Conservation (phyloP, 441 rosid genomes). For the Omphalea diandra region DNA sequence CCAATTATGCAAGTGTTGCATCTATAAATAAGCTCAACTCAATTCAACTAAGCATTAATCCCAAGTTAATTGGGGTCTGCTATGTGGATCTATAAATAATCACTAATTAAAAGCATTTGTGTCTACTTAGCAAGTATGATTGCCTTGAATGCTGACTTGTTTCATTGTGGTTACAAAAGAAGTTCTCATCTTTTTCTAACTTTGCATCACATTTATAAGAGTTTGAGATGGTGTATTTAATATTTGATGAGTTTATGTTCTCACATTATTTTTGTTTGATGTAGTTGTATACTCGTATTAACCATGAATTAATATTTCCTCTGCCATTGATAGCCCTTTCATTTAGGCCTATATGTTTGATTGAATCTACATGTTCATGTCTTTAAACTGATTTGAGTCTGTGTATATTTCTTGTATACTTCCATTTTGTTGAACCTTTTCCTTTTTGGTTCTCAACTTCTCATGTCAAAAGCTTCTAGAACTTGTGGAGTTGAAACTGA, state of each 20-base stretch:
- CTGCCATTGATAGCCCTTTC: not conserved
- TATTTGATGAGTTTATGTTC: not conserved
- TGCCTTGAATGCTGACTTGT: not conserved
- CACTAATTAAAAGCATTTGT: too few relatives aligned
- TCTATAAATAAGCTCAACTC: too few relatives aligned
- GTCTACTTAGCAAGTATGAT: too few relatives aligned
- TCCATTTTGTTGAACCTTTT: not conserved
- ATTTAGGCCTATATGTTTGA: too few relatives aligned
- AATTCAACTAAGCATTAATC: too few relatives aligned
- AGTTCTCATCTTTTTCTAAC: not conserved
- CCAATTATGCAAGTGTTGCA: too few relatives aligned
- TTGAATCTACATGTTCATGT: not conserved
- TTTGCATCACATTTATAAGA: not conserved
- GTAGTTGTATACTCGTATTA: not conserved
- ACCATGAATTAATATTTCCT: not conserved
- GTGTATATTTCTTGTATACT: not conserved
- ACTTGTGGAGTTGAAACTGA: too few relatives aligned
- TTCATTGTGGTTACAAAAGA: too few relatives aligned
- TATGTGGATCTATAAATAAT: too few relatives aligned
- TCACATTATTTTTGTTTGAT: too few relatives aligned
- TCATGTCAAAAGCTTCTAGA: not conserved
- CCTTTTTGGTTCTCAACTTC: conserved; percentile 7
- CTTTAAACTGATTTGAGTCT: not conserved
- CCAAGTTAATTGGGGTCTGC: too few relatives aligned
- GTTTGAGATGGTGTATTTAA: not conserved